phyloP scores from a whole-genome alignment of 768 basidiomycete genomes.

The Phlebiopsis gigantea region DNA sequence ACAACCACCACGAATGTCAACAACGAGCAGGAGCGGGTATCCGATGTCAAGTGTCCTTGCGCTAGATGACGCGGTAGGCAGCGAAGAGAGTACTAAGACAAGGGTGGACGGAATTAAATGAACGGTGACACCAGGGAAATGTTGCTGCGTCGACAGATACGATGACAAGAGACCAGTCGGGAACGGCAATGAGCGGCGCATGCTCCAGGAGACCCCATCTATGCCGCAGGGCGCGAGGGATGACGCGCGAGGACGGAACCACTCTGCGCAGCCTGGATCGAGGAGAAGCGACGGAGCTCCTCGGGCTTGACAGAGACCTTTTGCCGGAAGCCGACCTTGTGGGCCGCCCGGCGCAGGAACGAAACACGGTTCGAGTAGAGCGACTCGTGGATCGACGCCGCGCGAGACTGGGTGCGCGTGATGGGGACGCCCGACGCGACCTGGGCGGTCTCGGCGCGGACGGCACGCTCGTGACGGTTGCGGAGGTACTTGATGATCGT shows the following conservation, averaged over 20 bases:
- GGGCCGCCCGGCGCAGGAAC: conserved; percentile 85
- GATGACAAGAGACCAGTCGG: not conserved
- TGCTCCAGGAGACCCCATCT: conserved; percentile 19
- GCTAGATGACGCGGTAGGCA: not conserved
- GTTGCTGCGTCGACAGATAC: conserved; percentile 7
- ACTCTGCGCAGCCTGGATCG: conserved; percentile 77
- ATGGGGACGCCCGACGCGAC: conserved; percentile 62
- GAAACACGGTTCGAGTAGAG: conserved; percentile 93
- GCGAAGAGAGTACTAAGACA: conserved; percentile 1
- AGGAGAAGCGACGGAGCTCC: conserved; percentile 81
- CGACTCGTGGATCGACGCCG: conserved; percentile 84
- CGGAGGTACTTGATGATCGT: conserved; percentile 86
- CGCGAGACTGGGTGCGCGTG: conserved; percentile 84
- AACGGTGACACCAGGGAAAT: conserved; percentile 1
- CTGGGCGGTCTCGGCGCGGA: conserved; percentile 27
- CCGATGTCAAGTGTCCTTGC: conserved; percentile 1
- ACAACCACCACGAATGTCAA: not conserved
- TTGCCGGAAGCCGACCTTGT: conserved; percentile 85
- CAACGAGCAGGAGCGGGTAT: conserved; percentile 2
- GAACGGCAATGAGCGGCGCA: not conserved
- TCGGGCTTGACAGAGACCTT: conserved; percentile 78
- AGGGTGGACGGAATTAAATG: conserved; percentile 1
- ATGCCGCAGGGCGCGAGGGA: conserved; percentile 47
- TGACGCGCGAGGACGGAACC: conserved; percentile 75
- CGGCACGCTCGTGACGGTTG: conserved; percentile 44